phyloP scores from a whole-genome alignment of 352 stramenopile species.

The Phytophthora boehmeriae region DNA sequence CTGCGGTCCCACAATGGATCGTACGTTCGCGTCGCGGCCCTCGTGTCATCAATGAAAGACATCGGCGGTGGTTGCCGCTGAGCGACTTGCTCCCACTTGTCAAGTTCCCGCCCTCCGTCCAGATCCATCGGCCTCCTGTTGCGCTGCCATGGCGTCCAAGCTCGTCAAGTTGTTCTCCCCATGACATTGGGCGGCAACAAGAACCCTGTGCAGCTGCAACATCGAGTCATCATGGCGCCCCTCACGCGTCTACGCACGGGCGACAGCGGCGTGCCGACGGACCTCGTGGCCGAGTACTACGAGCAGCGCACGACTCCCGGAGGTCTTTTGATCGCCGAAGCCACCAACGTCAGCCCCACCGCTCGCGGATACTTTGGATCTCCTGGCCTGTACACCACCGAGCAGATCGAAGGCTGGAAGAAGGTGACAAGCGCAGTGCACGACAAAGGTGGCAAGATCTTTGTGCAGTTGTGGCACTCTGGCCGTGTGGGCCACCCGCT shows the following conservation, averaged over 20 bases:
- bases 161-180: constrained; percentile 47
- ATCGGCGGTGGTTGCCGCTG: too few species aligned
- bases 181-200: constrained; percentile 46
- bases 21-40: too few species aligned
- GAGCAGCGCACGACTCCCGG: constrained; percentile 56
- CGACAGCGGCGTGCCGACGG: constrained; percentile 39
- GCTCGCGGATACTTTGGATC: constrained; percentile 48
- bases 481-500: constrained; percentile 69
- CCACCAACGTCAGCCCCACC: constrained; percentile 51
- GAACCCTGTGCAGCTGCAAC: constrained; percentile 42
- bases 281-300: constrained; percentile 66
- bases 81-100: background rate
- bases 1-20: background rate
- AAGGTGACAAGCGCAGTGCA: constrained; percentile 73
- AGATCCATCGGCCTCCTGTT: background rate
- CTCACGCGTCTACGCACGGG: constrained; percentile 50
- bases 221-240: constrained; percentile 75
- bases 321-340: constrained; percentile 69
- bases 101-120: constrained; percentile 4
- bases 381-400: constrained; percentile 50
- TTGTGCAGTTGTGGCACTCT: constrained; percentile 87
- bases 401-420: constrained; percentile 66
- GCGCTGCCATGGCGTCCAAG: constrained; percentile 29
- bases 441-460: constrained; percentile 75
- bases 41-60: constrained; percentile 1